phyloP scores from a whole-genome alignment of 306 rosid species.

The Sphenostylis stenocarpa region DNA sequence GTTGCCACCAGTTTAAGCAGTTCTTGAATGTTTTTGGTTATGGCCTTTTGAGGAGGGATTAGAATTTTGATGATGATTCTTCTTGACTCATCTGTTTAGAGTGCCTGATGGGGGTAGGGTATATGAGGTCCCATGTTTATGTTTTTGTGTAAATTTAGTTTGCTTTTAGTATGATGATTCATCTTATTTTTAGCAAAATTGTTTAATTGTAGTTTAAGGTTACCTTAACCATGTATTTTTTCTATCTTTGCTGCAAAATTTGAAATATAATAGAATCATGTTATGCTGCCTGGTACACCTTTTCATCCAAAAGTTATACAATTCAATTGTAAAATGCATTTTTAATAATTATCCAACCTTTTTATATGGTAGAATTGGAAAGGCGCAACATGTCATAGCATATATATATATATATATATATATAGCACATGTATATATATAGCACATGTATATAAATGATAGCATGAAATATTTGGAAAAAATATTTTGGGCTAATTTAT shows the following conservation, averaged over 20 bases:
- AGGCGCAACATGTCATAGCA: no score
- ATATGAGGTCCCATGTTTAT: background rate
- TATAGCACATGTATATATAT: no score
- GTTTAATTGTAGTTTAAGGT: background rate
- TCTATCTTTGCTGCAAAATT: background rate
- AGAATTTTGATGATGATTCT: background rate
- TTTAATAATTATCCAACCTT: no score
- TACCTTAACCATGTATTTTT: background rate
- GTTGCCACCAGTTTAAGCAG: constrained; percentile 53
- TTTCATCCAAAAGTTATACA: no score
- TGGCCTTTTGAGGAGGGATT: background rate
- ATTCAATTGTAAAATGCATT: no score
- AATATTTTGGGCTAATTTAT: no score
- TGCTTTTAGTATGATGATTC: background rate
- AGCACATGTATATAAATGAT: no score
- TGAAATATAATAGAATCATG: background rate
- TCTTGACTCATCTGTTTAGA: constrained; percentile 15
- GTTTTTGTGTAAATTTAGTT: background rate
- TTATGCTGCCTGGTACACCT: background rate
- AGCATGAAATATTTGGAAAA: no score
- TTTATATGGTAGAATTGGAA: no score
- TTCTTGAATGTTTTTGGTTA: constrained; percentile 32
- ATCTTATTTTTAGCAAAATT: background rate
- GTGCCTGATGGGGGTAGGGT: background rate
- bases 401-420: no score